Evolutionary conservation across 768 basidiomycete genomes (phyloP), one percentile per base, ranked within the genome.

Genomic region (Tricholoma terreum): DNA sequence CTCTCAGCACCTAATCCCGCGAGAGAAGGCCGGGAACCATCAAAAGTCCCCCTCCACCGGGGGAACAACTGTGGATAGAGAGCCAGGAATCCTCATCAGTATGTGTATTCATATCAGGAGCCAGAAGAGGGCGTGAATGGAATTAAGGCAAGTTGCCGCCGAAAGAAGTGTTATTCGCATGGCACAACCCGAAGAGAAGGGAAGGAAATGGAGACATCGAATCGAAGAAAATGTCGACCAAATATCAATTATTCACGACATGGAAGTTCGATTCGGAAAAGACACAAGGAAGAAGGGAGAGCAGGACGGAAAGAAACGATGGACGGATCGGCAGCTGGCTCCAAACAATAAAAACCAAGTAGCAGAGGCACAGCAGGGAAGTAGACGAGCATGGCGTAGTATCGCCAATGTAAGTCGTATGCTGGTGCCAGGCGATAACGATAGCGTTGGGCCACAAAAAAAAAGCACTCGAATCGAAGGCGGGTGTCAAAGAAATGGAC

Each of bases 11-110:
- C 79, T 40, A 90, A 70, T 14, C 87, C 85, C 33, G 81, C 79
- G 35, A 92, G 78, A 2, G 86, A 86, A 27, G 90, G 90, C 0
- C 79, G 76, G 27, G 81, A 78, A 35, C 86, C 85, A 57, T 85
- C 82, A 68, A 92, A 94, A 14, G 75, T 74, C 6, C 91, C 91
- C 58, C 81, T 81, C 91, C 92, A 94, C 9, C 78, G 80, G 2
- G 91, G 90, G 73, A 93, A 94, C 6, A 94, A 66, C 86, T 91
- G 58, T 11, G 10, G 40, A 50, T n/a, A 55, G 36, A 58, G 27
- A 52, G 10, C 52, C 30, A 30, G n/a, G 49, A 49, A 15, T 22
- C 27, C 12, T 4, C n/a, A 27, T 49, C 24, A 49, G 46, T 49
- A 2, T 14, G 8, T 22, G 5, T 7, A 31, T 15, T 48, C 46